Evolutionary conservation across 1,284 basidiomycete genomes (phyloP), one percentile per base, ranked within the genome.

Genomic region (Irpex sp.): DNA sequence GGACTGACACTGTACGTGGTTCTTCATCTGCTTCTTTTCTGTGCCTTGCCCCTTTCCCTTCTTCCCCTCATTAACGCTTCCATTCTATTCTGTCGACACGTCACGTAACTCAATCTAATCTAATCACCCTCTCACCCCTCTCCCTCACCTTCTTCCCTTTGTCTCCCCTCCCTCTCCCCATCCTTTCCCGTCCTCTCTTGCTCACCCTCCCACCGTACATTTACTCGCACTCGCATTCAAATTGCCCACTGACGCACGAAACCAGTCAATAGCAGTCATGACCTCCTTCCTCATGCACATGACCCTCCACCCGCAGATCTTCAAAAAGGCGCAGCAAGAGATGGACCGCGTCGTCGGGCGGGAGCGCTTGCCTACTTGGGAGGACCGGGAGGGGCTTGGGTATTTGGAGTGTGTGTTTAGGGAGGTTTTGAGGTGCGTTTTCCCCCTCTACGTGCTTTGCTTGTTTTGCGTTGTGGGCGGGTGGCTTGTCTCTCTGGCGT

Each of bases 341-440:
- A 78, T 87, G 50, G 85, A 87, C 68, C 63, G 66, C 37, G 79
- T 84, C 3, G 72, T 83, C 60, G 83, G 83, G 19, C 68, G 57
- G 35, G 72, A 77, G 54, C 75, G 81, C 17, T 74, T 86, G 35
- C 82, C 82, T 15, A 78, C 71, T 47, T 69, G 81, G 51, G 76
- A 80, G 15, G 84, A 86, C 71, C 73, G 80, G 60, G 72, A 75
- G n/a, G 77, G 77, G 56, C 76, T 87, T 60, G 81, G 82, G 50
- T 88, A 87, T 74, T 75, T 85, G 51, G 79, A 83, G 56, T 80
- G 77, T 62, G 71, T 85, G 2, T 60, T 84, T 43, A 80, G 79
- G 65, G 83, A 85, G 71, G 74, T 79, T 7, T 17, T 8, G 9
- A 70, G 72, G 47, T 73, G 71, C 70, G 68, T 68, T 50, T 65